A percentile compares a stretch with the other conserved stretches of the same genome.
Conservation (phyloP, 495 filamentous ascomycete genomes). For the Hypoxylon rickii region DNA sequence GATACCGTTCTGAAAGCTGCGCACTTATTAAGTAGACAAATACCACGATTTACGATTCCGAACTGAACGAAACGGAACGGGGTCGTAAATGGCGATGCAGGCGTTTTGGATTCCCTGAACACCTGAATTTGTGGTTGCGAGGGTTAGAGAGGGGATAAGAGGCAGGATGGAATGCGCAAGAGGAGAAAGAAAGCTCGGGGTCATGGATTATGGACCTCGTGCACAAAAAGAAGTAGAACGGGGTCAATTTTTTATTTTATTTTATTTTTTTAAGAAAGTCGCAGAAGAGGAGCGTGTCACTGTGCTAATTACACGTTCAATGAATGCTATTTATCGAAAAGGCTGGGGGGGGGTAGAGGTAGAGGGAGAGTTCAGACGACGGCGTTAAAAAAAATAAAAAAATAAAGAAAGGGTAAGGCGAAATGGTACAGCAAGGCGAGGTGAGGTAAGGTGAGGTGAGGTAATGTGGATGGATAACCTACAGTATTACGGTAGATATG, state of each 20-base stretch:
- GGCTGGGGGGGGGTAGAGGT: neutral
- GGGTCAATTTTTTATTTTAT: neutral
- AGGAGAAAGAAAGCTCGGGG: neutral
- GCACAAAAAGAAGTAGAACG: neutral
- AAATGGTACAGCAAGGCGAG: constrained; percentile 3
- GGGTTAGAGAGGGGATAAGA: neutral
- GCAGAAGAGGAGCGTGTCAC: constrained; percentile 27
- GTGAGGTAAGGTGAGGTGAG: neutral
- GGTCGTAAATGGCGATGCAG: too few relatives aligned
- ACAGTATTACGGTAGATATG: neutral
- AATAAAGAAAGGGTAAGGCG: constrained; percentile 6
- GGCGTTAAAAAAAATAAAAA: too few relatives aligned
- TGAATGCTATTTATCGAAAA: constrained; percentile 24
- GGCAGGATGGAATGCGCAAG: neutral
- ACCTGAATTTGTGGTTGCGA: neutral
- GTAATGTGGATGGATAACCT: neutral
- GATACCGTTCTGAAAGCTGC: too few relatives aligned
- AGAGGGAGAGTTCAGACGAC: too few relatives aligned
- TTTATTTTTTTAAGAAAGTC: constrained; percentile 2
- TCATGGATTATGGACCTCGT: constrained; percentile 1
- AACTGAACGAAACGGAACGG: too few relatives aligned
- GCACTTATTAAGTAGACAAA: too few relatives aligned
- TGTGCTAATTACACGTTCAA: constrained; percentile 22
- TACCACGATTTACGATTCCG: too few relatives aligned
- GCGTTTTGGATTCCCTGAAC: too few relatives aligned